Evolutionary conservation across 2,329 filamentous ascomycete species (phyloP).

Genomic region (Apiospora pterosperma): DNA sequence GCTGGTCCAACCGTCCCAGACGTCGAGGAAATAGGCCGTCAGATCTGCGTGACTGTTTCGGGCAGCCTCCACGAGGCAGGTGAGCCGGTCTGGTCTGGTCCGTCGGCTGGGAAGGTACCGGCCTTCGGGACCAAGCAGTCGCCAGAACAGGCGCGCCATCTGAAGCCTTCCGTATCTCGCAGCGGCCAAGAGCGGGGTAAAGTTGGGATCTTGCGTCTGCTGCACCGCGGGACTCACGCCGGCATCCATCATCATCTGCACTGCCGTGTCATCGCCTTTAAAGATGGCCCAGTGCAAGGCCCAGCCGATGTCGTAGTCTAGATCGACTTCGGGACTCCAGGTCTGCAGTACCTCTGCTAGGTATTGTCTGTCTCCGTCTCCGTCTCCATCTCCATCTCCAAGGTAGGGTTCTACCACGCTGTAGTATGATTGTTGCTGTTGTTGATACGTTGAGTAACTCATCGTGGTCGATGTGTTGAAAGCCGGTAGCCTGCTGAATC

Average conservation of each 20-base stretch:
- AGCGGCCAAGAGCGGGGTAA: constrained; percentile 2
- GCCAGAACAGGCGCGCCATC: not conserved
- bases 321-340: constrained; percentile 1
- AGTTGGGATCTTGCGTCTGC: not conserved
- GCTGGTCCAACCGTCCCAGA: not conserved
- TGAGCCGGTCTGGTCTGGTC: not conserved
- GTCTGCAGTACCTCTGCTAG: not conserved
- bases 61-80: not conserved
- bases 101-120: not conserved
- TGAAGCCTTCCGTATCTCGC: not conserved
- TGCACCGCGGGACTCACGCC: not conserved
- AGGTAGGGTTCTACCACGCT: too few species aligned
- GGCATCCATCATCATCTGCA: not conserved
- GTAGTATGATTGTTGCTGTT: too few species aligned
- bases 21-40: not conserved
- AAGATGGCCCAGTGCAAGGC: not conserved
- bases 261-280: not conserved
- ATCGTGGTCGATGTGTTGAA: too few species aligned
- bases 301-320: not conserved
- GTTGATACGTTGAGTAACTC: too few species aligned
- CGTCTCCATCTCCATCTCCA: too few species aligned
- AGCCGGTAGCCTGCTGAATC: too few species aligned
- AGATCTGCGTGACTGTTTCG: not conserved
- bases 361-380: not conserved
- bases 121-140: not conserved